phyloP scores from a whole-genome alignment of 2,329 filamentous ascomycete genomes.

The Plenodomus tracheiphilus region DNA sequence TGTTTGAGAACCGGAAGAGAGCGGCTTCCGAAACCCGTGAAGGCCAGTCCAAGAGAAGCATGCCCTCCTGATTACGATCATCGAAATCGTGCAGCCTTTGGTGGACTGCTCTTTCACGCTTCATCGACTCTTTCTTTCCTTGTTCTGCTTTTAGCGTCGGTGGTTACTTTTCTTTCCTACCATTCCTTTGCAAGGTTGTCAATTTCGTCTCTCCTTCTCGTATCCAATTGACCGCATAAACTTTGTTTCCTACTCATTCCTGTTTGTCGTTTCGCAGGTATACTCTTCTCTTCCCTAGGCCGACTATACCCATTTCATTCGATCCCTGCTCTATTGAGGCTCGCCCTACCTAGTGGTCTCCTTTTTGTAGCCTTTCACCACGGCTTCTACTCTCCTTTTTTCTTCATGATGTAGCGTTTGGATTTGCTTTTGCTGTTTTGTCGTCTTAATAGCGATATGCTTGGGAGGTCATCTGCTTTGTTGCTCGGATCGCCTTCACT shows the following conservation, averaged over 20 bases:
- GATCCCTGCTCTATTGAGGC: not conserved
- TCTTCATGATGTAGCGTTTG: not conserved
- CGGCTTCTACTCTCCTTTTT: not conserved
- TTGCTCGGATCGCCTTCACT: slow-evolving; percentile 6
- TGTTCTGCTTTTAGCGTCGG: slow-evolving; percentile 17
- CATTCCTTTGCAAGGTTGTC: slow-evolving; percentile 13
- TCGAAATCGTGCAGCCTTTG: not conserved
- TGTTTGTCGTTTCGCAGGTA: not conserved
- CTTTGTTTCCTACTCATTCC: not conserved
- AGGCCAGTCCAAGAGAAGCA: slow-evolving; percentile 35
- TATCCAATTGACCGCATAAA: not conserved
- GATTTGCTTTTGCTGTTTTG: not conserved
- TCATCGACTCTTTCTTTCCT: slow-evolving; percentile 1
- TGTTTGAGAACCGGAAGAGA: slow-evolving; percentile 40
- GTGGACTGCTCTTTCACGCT: not conserved
- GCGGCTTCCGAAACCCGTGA: slow-evolving; percentile 33
- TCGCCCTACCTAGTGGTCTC: not conserved
- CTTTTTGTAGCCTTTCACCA: not conserved
- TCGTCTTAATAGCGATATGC: not conserved
- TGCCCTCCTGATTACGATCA: slow-evolving; percentile 15
- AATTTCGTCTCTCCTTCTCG: slow-evolving; percentile 3
- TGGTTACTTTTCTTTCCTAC: slow-evolving; percentile 16
- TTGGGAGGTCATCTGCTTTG: not conserved
- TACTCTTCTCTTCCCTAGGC: not conserved
- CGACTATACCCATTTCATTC: slow-evolving; percentile 1